A percentile compares a stretch with the other conserved stretches of the same genome.
These are phyloP conservation scores for Rhizophagus sp. DNA, from an alignment of 192 early-diverging fungal species.

Conservation along the genomic window DNA sequence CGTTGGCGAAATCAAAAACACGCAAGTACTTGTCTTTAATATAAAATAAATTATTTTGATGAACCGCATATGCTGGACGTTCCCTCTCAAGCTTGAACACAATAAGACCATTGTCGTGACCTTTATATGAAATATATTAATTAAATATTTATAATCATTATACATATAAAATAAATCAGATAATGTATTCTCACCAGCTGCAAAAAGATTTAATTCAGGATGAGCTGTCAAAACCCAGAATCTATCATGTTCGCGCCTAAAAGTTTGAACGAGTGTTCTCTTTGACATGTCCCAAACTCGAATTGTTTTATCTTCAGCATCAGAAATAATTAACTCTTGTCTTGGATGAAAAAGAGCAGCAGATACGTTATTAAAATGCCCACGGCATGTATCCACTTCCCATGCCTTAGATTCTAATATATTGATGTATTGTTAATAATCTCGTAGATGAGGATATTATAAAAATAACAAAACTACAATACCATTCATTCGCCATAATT, in stretches of 20 bases:
- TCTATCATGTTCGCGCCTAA: constrained; percentile 92
- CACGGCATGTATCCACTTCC: constrained; percentile 99
- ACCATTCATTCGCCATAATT: constrained; percentile 99
- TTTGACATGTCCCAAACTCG: constrained; percentile 98
- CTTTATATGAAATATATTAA: constrained; percentile 35
- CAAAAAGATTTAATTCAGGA: constrained; percentile 98
- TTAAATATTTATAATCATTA: not conserved
- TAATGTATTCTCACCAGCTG: constrained; percentile 65
- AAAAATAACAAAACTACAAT: not conserved
- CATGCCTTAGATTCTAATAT: constrained; percentile 89
- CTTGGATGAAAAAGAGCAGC: constrained; percentile 94
- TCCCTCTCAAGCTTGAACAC: constrained; percentile 99
- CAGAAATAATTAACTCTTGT: constrained; percentile 91
- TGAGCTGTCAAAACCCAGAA: constrained; percentile 97
- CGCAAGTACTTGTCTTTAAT: constrained; percentile 87
- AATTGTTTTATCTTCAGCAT: constrained; percentile 96
- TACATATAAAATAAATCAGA: constrained; percentile 9
- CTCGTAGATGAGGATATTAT: not conserved
- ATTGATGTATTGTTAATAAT: not conserved
- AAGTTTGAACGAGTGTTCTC: constrained; percentile 92
- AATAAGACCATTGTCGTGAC: constrained; percentile 96
- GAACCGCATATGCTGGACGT: constrained; percentile 84
- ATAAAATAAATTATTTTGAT: constrained; percentile 85
- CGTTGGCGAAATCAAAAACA: constrained; percentile 76
- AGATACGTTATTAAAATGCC: constrained; percentile 98